Evolutionary conservation across 371 early-diverging fungal species (phyloP), one percentile per base, ranked within the genome.

Genomic region (Rhizomucor miehei): DNA sequence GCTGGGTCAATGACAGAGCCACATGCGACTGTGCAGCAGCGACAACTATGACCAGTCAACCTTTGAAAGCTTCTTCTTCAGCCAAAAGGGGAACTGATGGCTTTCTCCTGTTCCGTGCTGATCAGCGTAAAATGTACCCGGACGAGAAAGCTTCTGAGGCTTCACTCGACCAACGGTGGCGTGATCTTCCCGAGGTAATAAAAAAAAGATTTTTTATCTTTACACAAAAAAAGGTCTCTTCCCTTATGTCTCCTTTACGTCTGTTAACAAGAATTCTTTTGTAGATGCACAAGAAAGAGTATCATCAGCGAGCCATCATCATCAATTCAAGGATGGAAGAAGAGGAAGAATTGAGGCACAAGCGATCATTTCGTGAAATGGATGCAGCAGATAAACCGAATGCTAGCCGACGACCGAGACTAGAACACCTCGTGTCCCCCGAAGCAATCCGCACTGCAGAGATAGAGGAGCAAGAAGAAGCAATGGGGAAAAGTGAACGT

Each of bases 381-480:
- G 43, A 46, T 12, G 23, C 46, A 38, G 37, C 37, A 36, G 35
- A 16, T 34, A 36, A 46, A 36, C 35, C 41, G 41, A 41, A 3
- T 19, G 16, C 3, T 6, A 16, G 16, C 12, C 41, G 19, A 41
- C 3, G 41, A 11, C 41, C 3, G 29, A 44, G 44, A 25, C 53
- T 46, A 19, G 53, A 58, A 2, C 76, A 75, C 46, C 62, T 75
- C 6, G 74, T 77, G 36, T 71, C 77, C n/a, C 70, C 74, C 12
- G 70, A 71, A 52, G 77, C 74, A 6, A 73, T 77, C 45, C 63
- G 66, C 17, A 62, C 64, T 52, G 77, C 74, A n/a, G 59, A 73
- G 41, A 60, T 57, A 44, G 74, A 77, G 54, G 77, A 77, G 50
- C 56, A 54, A 47, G 74, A 71, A 41, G 73, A 71, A 54, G 65